Percentiles rank a stretch among this genome's conserved stretches.
Conservation (phyloP, 176 grass and related monocot genomes). For the Paspalum vaginatum region DNA sequence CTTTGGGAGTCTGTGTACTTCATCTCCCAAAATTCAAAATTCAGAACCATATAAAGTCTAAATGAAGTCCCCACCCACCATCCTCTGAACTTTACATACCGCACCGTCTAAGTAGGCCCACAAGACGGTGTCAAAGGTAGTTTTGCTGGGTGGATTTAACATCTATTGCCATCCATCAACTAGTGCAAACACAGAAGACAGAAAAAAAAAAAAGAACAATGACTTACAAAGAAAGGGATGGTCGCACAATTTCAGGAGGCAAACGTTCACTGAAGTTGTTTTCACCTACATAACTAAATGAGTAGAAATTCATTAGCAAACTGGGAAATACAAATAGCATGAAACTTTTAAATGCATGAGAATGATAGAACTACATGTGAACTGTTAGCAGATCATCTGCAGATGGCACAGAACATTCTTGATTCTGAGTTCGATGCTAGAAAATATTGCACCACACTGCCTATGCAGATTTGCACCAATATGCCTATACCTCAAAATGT, state of each 20-base stretch:
- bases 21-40: not conserved
- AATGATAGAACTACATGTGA: slow-evolving; percentile 2
- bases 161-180: not conserved
- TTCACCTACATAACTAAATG: slow-evolving; percentile 52
- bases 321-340: not conserved
- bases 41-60: not conserved
- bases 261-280: slow-evolving; percentile 50
- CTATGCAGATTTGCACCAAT: slow-evolving; percentile 6
- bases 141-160: not conserved
- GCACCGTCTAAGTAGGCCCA: not conserved
- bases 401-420: not conserved
- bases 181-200: not conserved
- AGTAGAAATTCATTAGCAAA: slow-evolving; percentile 23
- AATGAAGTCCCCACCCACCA: not conserved
- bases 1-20: not conserved
- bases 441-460: not conserved
- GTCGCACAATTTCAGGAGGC: slow-evolving; percentile 33
- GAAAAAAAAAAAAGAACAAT: not conserved
- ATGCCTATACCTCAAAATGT: not conserved
- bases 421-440: not conserved
- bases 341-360: not conserved
- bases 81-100: not conserved
- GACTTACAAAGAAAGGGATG: slow-evolving; percentile 47
- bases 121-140: not conserved
- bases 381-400: not conserved